phyloP scores from a whole-genome alignment of 2,329 filamentous ascomycete species.

The Xylariaceae sp. region DNA sequence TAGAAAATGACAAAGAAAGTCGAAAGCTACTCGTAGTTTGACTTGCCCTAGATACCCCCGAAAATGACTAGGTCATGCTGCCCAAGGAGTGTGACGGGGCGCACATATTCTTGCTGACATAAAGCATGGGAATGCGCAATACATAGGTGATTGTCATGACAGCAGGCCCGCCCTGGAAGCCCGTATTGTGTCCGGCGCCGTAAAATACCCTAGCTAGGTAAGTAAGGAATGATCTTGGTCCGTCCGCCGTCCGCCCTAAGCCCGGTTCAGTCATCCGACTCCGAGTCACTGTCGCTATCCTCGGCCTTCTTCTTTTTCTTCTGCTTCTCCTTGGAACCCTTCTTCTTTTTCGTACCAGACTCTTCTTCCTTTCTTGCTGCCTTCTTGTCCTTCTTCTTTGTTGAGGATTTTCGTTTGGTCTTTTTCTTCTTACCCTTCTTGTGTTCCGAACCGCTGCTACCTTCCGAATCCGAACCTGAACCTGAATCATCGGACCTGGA shows the following conservation, averaged over 20 bases:
- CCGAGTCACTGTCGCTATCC: conserved; percentile 1
- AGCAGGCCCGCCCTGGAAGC: no score
- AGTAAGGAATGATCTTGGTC: no score
- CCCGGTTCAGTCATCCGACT: conserved; percentile 8
- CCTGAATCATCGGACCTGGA: background rate
- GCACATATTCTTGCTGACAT: no score
- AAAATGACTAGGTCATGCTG: no score
- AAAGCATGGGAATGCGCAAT: no score
- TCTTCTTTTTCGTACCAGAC: conserved; percentile 3
- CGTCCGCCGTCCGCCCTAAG: background rate
- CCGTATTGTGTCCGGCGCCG: no score
- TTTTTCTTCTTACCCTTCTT: conserved; percentile 1
- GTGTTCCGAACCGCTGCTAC: background rate
- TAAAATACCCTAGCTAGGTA: no score
- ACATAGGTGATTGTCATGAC: no score
- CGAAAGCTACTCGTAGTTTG: no score
- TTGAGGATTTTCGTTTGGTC: conserved; percentile 1
- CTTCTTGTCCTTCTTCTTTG: conserved; percentile 6
- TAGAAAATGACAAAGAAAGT: no score
- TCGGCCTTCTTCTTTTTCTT: conserved; percentile 5
- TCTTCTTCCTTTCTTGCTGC: conserved; percentile 1
- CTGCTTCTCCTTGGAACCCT: conserved; percentile 4
- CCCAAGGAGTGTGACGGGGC: no score
- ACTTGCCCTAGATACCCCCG: no score
- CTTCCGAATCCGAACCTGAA: background rate